phyloP scores from a whole-genome alignment of 2,329 filamentous ascomycete genomes.

The Ophiostoma pallidulum region DNA sequence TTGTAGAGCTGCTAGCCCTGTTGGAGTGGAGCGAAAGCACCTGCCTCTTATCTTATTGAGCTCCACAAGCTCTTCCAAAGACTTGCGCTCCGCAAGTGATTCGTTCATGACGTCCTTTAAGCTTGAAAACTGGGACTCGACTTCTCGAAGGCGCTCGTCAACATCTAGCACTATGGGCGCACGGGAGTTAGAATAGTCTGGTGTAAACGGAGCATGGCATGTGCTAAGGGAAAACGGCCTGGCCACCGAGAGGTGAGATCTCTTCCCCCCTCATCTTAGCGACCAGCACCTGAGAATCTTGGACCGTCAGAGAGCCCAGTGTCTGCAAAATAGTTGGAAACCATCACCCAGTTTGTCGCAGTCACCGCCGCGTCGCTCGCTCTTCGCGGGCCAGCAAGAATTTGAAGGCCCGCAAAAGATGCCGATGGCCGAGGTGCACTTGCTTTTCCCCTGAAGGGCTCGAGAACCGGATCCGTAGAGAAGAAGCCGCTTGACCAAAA shows the following conservation, averaged over 20 bases:
- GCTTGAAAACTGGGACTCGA: constrained; percentile 64
- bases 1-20: constrained; percentile 9
- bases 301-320: neutral
- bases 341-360: too few relatives aligned
- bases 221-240: constrained; percentile 35
- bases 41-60: constrained; percentile 66
- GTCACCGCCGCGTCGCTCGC: too few relatives aligned
- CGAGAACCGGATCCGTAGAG: too few relatives aligned
- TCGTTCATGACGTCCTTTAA: constrained; percentile 65
- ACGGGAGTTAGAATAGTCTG: constrained; percentile 62
- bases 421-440: too few relatives aligned
- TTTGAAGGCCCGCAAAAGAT: too few relatives aligned
- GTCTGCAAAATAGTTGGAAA: neutral
- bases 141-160: constrained; percentile 62
- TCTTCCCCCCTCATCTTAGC: constrained; percentile 20
- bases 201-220: constrained; percentile 22
- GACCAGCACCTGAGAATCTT: neutral
- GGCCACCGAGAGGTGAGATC: constrained; percentile 23
- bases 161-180: constrained; percentile 66
- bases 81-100: constrained; percentile 57
- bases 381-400: too few relatives aligned
- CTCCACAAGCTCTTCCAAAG: constrained; percentile 64
- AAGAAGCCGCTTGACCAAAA: neutral
- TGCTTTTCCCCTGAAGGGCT: too few relatives aligned
- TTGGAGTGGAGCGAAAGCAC: constrained; percentile 23